A percentile compares a stretch with the other conserved stretches of the same genome.
phyloP scores from a whole-genome alignment of 2,329 filamentous ascomycete genomes.

The Beauveria rudraprayagi region DNA sequence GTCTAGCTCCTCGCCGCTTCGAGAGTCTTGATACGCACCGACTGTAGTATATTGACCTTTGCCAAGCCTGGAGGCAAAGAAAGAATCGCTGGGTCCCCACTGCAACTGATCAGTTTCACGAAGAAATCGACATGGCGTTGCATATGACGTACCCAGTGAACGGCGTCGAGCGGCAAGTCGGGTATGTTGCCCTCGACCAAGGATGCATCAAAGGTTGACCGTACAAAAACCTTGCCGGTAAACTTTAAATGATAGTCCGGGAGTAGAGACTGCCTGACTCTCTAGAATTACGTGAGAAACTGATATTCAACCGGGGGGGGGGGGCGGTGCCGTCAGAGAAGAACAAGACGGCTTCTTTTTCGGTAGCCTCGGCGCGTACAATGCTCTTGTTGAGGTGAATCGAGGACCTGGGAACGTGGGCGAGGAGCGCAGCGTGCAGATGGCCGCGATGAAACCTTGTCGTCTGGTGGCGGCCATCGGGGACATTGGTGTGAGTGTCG shows the following conservation, averaged over 20 bases:
- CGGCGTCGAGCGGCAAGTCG: conserved; percentile 12
- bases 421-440: conserved; percentile 37
- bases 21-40: conserved; percentile 29
- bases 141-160: conserved; percentile 11
- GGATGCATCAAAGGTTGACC: conserved; percentile 13
- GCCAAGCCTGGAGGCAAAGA: conserved; percentile 35
- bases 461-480: conserved; percentile 31
- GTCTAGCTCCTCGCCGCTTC: conserved; percentile 22
- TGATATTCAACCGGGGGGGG: background rate
- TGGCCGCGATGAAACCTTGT: conserved; percentile 39
- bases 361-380: conserved; percentile 18
- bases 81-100: conserved; percentile 17
- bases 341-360: conserved; percentile 20
- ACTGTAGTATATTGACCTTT: conserved; percentile 34
- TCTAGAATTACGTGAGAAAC: background rate
- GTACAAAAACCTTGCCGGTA: conserved; percentile 12
- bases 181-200: conserved; percentile 13
- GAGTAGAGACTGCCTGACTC: conserved; percentile 8
- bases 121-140: too few relatives aligned
- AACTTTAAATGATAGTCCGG: conserved; percentile 11
- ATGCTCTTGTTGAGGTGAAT: conserved; percentile 38
- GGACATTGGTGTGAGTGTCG: conserved; percentile 31
- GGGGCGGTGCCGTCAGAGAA: conserved; percentile 38
- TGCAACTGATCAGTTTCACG: background rate
- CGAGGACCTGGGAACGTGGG: conserved; percentile 31